These are phyloP conservation scores for Schizonepeta tenuifolia DNA, from an alignment of 257 asterid genomes.

Conservation along the genomic window DNA sequence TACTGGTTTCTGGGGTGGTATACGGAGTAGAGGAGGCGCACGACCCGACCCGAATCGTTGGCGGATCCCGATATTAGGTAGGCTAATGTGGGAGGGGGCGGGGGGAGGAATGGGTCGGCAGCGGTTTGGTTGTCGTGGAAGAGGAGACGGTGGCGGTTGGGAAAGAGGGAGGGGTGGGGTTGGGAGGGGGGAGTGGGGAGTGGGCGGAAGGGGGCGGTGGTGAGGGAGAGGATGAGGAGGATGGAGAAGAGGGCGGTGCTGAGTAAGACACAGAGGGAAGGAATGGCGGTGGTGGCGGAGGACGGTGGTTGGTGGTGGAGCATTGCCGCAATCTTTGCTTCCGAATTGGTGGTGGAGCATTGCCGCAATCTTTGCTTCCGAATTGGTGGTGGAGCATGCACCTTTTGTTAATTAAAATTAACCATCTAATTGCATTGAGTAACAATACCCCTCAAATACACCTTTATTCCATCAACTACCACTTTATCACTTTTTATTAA, in stretches of 20 bases:
- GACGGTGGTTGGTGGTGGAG: conserved; percentile 42
- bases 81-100: conserved; percentile 70
- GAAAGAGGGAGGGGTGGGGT: conserved; percentile 64
- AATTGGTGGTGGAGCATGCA: too few species aligned
- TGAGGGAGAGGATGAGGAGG: conserved; percentile 59
- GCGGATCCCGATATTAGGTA: conserved; percentile 81
- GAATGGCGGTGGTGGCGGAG: conserved; percentile 26
- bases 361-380: too few species aligned
- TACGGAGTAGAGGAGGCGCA: conserved; percentile 66
- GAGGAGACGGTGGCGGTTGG: conserved; percentile 54
- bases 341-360: conserved; percentile 25
- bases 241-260: conserved; percentile 64
- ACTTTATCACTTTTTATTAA: too few species aligned
- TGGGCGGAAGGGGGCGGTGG: conserved; percentile 47
- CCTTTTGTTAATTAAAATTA: too few species aligned
- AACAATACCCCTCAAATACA: too few species aligned
- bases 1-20: conserved; percentile 85
- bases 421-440: too few species aligned
- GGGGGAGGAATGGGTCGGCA: too few species aligned
- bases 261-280: conserved; percentile 49
- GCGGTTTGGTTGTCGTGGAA: conserved; percentile 38
- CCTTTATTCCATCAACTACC: too few species aligned
- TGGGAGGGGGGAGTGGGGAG: conserved; percentile 36
- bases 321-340: conserved; percentile 34
- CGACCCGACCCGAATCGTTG: conserved; percentile 60